These are phyloP conservation scores for Bocquillonia castaneifolia DNA, from an alignment of 441 rosid species.

Conservation along the genomic window DNA sequence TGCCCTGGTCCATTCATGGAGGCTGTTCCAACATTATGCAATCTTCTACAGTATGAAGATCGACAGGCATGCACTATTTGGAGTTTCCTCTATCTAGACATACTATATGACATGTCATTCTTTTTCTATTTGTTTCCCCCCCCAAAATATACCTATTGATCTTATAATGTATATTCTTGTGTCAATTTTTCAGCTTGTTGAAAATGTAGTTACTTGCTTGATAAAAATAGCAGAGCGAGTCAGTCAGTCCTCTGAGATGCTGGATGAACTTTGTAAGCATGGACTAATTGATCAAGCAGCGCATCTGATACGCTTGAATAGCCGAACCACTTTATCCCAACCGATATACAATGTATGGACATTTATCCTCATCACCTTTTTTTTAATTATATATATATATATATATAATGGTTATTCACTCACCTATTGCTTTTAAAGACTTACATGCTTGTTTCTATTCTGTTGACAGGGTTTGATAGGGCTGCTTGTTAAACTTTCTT, in stretches of 20 bases:
- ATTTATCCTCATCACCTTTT: conserved; percentile 20
- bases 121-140: no score
- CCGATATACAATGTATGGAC: conserved; percentile 67
- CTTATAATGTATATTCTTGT: conserved; percentile 15
- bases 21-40: conserved; percentile 85
- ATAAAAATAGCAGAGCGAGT: conserved; percentile 75
- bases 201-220: conserved; percentile 77
- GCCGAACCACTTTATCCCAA: conserved; percentile 76
- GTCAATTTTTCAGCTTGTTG: conserved; percentile 66
- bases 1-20: conserved; percentile 55
- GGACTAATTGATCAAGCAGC: conserved; percentile 65
- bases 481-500: conserved; percentile 72
- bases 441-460: conserved; percentile 23
- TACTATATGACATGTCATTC: background rate
- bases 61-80: conserved; percentile 51
- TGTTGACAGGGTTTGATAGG: conserved; percentile 81
- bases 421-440: conserved; percentile 2
- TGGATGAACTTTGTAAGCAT: conserved; percentile 83
- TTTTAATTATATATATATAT: conserved; percentile 7
- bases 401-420: background rate
- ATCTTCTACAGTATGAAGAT: conserved; percentile 89
- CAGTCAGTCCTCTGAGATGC: conserved; percentile 59
- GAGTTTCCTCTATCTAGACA: conserved; percentile 18
- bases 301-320: conserved; percentile 59
- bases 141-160: conserved; percentile 14